phyloP scores from a whole-genome alignment of 495 filamentous ascomycete species.

The Hypoxylon intermedium region DNA sequence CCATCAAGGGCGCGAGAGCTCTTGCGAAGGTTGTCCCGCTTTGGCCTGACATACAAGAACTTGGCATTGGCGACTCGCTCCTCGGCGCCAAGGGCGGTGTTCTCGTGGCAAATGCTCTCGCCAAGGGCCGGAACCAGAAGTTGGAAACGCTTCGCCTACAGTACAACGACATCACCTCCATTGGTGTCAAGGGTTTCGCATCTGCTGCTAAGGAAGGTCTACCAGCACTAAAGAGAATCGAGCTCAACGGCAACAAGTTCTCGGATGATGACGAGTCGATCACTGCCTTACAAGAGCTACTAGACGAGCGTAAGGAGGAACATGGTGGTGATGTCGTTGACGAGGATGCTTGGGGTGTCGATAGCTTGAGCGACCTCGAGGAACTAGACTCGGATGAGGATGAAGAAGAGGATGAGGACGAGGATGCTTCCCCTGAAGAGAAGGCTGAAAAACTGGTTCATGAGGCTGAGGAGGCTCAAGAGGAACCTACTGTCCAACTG shows the following conservation, averaged over 20 bases:
- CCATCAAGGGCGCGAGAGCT: constrained; percentile 76
- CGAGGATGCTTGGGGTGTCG: constrained; percentile 81
- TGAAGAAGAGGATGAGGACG: constrained; percentile 72
- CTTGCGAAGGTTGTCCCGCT: constrained; percentile 73
- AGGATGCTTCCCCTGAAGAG: constrained; percentile 64
- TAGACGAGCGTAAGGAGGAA: constrained; percentile 67
- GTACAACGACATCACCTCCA: constrained; percentile 89
- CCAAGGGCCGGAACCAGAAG: constrained; percentile 74
- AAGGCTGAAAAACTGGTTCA: constrained; percentile 69
- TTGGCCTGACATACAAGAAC: constrained; percentile 79
- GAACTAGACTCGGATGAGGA: constrained; percentile 76
- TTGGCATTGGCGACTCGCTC: constrained; percentile 89
- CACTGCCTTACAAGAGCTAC: constrained; percentile 54
- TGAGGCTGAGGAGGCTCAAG: constrained; percentile 75
- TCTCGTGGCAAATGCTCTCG: constrained; percentile 73
- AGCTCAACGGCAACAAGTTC: constrained; percentile 97
- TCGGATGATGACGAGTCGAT: constrained; percentile 78
- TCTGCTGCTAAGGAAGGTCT: constrained; percentile 68
- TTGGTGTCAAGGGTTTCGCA: constrained; percentile 72
- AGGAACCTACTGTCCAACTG: constrained; percentile 72
- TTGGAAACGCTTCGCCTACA: constrained; percentile 83
- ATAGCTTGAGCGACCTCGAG: constrained; percentile 83
- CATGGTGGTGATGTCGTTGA: constrained; percentile 63
- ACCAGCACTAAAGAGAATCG: constrained; percentile 78
- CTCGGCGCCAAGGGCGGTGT: constrained; percentile 80